phyloP scores from a whole-genome alignment of 2,329 filamentous ascomycete species.

The Cordyceps fumosorosea region DNA sequence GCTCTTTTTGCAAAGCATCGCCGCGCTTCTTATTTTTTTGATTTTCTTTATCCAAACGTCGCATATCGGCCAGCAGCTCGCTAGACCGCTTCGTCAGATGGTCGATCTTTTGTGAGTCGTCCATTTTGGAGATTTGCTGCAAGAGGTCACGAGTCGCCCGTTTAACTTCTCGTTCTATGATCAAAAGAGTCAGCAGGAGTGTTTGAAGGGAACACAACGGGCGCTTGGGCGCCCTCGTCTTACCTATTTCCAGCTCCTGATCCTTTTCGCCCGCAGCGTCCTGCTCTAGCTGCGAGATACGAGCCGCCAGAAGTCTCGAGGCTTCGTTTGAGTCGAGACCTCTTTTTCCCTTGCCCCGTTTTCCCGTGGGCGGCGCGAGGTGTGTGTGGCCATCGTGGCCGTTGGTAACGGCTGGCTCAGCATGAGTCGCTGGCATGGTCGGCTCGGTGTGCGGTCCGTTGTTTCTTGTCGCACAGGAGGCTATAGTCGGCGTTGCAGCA shows the following conservation, averaged over 20 bases:
- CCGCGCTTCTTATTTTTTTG: constrained; percentile 93
- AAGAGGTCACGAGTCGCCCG: constrained; percentile 88
- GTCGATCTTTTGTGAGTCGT: constrained; percentile 85
- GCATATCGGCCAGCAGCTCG: constrained; percentile 90
- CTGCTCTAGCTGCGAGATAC: constrained; percentile 91
- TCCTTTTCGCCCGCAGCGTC: constrained; percentile 92
- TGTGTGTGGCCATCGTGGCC: constrained; percentile 34
- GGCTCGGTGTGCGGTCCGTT: constrained; percentile 16
- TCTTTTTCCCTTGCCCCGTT: constrained; percentile 84
- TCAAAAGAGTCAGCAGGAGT: constrained; percentile 14
- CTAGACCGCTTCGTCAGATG: constrained; percentile 85
- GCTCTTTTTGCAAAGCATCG: constrained; percentile 93
- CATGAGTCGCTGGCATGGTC: constrained; percentile 33
- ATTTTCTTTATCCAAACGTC: constrained; percentile 87
- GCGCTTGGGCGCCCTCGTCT: constrained; percentile 22
- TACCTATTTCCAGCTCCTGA: constrained; percentile 92
- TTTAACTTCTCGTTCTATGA: constrained; percentile 81
- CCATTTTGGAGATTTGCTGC: constrained; percentile 84
- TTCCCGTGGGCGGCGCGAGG: constrained; percentile 43
- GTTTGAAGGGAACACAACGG: neutral
- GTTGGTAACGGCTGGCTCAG: constrained; percentile 36
- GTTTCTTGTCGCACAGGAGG: constrained; percentile 14
- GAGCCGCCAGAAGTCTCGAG: constrained; percentile 82
- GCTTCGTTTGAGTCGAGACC: constrained; percentile 79
- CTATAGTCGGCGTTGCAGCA: constrained; percentile 3